Conservation (phyloP, 768 basidiomycete species). For the Hebeloma cylindrosporum region DNA sequence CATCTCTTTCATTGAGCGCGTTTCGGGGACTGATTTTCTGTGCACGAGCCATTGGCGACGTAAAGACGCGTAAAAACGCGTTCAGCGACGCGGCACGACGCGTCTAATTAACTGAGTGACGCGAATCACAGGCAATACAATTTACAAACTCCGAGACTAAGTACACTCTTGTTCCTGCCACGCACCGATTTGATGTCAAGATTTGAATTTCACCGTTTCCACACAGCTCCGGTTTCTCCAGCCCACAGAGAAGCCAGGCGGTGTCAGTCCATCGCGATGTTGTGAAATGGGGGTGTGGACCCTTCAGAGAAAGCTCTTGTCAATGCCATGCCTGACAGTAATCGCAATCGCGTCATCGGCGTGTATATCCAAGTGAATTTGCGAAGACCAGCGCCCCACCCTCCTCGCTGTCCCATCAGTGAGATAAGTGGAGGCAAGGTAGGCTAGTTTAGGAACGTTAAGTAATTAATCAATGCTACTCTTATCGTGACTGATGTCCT, state of each 20-base stretch:
- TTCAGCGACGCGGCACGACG: conserved; percentile 21
- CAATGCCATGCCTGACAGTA: too few species aligned
- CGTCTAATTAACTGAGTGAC: conserved; percentile 26
- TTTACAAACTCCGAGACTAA: conserved; percentile 9
- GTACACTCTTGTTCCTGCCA: conserved; percentile 17
- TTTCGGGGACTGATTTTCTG: background rate
- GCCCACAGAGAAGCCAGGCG: background rate
- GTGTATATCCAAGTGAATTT: too few species aligned
- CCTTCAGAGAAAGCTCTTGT: too few species aligned
- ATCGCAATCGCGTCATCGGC: too few species aligned
- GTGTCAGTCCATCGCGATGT: conserved; percentile 5
- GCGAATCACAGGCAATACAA: conserved; percentile 16
- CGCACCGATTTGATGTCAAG: conserved; percentile 19
- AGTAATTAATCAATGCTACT: too few species aligned
- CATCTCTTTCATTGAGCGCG: conserved; percentile 10
- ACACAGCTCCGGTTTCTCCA: conserved; percentile 28
- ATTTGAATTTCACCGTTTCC: conserved; percentile 26
- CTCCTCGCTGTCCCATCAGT: too few species aligned
- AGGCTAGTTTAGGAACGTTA: too few species aligned
- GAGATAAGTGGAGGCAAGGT: too few species aligned
- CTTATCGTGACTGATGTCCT: too few species aligned
- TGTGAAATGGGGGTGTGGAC: too few species aligned
- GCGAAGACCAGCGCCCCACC: too few species aligned
- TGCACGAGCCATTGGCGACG: conserved; percentile 17
- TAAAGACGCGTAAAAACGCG: conserved; percentile 52